Percentiles rank a stretch among this genome's conserved stretches.
These are phyloP conservation scores for Coemansia nantahalensis DNA, from an alignment of 192 early-diverging fungal species.

Conservation along the genomic window DNA sequence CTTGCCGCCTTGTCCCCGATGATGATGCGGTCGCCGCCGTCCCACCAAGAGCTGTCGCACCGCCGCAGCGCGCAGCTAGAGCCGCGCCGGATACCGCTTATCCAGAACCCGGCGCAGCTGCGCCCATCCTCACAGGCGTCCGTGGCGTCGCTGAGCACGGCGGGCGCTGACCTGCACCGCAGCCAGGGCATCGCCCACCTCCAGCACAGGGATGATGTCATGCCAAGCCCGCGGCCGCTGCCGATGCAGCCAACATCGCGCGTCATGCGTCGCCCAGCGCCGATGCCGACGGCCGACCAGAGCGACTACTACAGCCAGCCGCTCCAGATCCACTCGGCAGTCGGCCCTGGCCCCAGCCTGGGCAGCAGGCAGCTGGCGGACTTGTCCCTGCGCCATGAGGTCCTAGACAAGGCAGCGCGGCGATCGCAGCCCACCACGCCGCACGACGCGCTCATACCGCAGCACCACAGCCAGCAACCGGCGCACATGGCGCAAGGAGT, in stretches of 20 bases:
- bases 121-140: constrained; percentile 32
- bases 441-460: constrained; percentile 13
- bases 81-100: constrained; percentile 23
- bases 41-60: constrained; percentile 3
- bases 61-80: constrained; percentile 26
- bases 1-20: too few species aligned
- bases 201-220: background rate
- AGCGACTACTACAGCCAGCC: constrained; percentile 27
- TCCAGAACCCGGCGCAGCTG: constrained; percentile 29
- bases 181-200: constrained; percentile 1
- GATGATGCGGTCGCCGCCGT: too few species aligned
- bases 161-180: constrained; percentile 2
- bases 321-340: constrained; percentile 30
- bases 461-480: constrained; percentile 15
- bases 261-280: constrained; percentile 5
- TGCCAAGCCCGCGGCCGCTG: background rate
- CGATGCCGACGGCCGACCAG: constrained; percentile 9
- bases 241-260: constrained; percentile 5
- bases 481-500: constrained; percentile 21
- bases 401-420: constrained; percentile 43
- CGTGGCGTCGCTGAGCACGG: constrained; percentile 11
- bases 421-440: constrained; percentile 43
- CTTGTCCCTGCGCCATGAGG: constrained; percentile 37
- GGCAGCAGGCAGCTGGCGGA: constrained; percentile 14
- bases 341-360: constrained; percentile 1